Conservation (phyloP, 345 rosid species). For the Melaleuca alternifolia region DNA sequence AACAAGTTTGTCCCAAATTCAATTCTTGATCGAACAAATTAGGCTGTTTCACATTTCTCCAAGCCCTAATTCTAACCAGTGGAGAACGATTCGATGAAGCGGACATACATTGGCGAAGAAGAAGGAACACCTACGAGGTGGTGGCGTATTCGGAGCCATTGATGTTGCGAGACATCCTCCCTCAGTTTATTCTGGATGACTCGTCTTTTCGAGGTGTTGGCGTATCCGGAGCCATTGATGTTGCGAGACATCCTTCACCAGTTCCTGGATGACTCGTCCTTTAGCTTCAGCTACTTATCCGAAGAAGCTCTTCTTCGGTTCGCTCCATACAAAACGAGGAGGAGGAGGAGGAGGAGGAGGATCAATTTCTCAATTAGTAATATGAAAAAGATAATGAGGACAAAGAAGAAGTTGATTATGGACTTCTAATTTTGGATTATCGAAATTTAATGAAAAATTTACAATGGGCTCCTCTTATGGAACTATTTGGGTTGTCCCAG, state of each 20-base stretch:
- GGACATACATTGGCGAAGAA: constrained; percentile 6
- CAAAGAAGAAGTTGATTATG: neutral
- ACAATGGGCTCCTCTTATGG: neutral
- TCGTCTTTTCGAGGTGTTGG: constrained; percentile 56
- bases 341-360: constrained; percentile 9
- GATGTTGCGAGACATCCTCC: constrained; percentile 59
- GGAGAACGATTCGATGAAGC: neutral
- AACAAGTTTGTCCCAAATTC: neutral
- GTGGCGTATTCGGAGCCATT: constrained; percentile 61
- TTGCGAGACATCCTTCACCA: constrained; percentile 60
- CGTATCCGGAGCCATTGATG: constrained; percentile 60
- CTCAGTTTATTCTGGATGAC: constrained; percentile 70
- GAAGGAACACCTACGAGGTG: constrained; percentile 31
- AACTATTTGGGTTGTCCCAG: neutral
- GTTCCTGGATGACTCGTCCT: constrained; percentile 57
- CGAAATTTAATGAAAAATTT: neutral
- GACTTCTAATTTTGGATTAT: accelerated
- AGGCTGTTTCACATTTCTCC: neutral
- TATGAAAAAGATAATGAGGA: neutral
- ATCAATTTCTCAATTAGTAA: neutral
- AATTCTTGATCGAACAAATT: neutral
- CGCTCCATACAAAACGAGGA: constrained; percentile 8
- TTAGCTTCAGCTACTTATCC: constrained; percentile 51
- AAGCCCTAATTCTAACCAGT: neutral
- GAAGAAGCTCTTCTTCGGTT: constrained; percentile 10